Base-by-base conservation (phyloP, 495 filamentous ascomycete genomes). In the Aspergillus ellipticus region DNA sequence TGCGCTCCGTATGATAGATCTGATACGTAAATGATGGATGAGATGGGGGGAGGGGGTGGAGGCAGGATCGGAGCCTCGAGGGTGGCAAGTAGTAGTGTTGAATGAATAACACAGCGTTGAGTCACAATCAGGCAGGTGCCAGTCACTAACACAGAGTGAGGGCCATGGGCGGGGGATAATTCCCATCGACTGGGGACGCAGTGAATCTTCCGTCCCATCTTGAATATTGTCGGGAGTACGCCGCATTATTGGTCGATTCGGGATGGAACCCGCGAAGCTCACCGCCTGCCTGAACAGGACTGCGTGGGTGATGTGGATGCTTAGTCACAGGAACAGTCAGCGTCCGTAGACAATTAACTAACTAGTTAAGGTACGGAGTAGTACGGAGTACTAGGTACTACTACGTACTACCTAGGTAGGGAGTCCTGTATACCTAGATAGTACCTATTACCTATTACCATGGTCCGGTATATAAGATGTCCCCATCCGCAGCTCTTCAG, bases 381-480 rank as follows among this genome's bases (percentile, higher is more conserved):
- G n/a, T n/a, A n/a, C n/a, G n/a, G n/a, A n/a, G n/a, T n/a, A n/a
- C n/a, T n/a, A n/a, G n/a, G n/a, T n/a, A n/a, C n/a, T n/a, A n/a
- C n/a, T n/a, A n/a, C n/a, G n/a, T n/a, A n/a, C n/a, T n/a, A n/a
- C n/a, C n/a, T n/a, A n/a, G n/a, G n/a, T n/a, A n/a, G n/a, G n/a
- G n/a, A n/a, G n/a, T n/a, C n/a, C n/a, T n/a, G n/a, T n/a, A n/a
- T n/a, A n/a, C n/a, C n/a, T n/a, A n/a, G n/a, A n/a, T n/a, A n/a
- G n/a, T n/a, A n/a, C n/a, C n/a, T n/a, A n/a, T n/a, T n/a, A n/a
- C n/a, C n/a, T n/a, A n/a, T n/a, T n/a, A n/a, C n/a, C n/a, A n/a
- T n/a, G n/a, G n/a, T n/a, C n/a, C n/a, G n/a, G n/a, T n/a, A n/a
- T 42, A 53, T 53, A 53, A 53, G 51, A 53, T 43, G 7, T 41